These are phyloP conservation scores for Stagonosporopsis chrysanthemi DNA, from an alignment of 2,329 filamentous ascomycete genomes.

Conservation along the genomic window DNA sequence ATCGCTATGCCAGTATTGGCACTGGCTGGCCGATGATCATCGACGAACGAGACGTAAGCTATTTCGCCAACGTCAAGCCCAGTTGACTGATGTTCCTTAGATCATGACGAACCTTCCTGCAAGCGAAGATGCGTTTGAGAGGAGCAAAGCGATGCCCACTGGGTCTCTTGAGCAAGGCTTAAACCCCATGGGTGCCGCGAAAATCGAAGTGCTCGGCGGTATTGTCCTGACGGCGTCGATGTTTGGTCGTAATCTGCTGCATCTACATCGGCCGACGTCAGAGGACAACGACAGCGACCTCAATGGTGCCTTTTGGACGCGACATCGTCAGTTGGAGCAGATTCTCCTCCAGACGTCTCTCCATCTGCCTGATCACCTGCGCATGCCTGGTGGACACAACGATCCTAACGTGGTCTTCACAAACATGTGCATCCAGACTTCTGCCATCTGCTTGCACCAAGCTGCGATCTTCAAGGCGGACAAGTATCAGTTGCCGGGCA, in stretches of 20 bases:
- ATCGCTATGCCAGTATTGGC: slow-evolving; percentile 92
- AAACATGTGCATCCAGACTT: slow-evolving; percentile 97
- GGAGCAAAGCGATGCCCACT: slow-evolving; percentile 76
- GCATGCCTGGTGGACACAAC: slow-evolving; percentile 76
- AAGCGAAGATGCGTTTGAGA: slow-evolving; percentile 83
- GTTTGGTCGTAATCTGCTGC: slow-evolving; percentile 88
- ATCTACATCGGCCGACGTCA: slow-evolving; percentile 84
- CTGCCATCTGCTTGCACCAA: slow-evolving; percentile 96
- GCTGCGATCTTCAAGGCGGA: slow-evolving; percentile 98
- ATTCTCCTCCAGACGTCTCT: slow-evolving; percentile 87
- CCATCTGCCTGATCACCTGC: slow-evolving; percentile 79
- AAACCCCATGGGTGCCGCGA: slow-evolving; percentile 73
- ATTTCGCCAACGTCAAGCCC: too few relatives aligned
- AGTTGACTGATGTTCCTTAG: slow-evolving; percentile 41
- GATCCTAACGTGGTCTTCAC: slow-evolving; percentile 89
- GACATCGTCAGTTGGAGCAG: slow-evolving; percentile 87
- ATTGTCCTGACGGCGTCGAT: slow-evolving; percentile 86
- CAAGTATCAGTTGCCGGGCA: slow-evolving; percentile 78
- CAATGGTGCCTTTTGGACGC: slow-evolving; percentile 94
- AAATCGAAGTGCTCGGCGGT: slow-evolving; percentile 78
- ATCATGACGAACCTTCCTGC: slow-evolving; percentile 85
- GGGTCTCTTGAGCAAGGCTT: slow-evolving; percentile 74
- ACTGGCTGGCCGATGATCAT: slow-evolving; percentile 97
- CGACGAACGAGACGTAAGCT: slow-evolving; percentile 79
- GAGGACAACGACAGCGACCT: slow-evolving; percentile 86